Conservation (phyloP, 768 basidiomycete species). For the Lepiota brunneoincarnata region DNA sequence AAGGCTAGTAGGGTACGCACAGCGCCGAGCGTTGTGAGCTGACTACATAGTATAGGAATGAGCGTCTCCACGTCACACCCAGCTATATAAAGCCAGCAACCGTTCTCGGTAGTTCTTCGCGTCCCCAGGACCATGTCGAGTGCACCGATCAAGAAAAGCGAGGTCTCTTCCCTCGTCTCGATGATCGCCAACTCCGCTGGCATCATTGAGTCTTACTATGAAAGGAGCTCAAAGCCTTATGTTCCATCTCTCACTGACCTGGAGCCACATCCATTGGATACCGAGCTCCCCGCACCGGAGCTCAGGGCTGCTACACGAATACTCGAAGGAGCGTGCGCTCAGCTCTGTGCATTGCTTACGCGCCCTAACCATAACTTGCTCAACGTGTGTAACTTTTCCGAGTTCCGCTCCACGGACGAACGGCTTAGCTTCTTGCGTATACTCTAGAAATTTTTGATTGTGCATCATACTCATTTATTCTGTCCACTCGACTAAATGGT, state of each 20-base stretch:
- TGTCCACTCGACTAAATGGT: too few species aligned
- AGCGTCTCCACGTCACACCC: too few species aligned
- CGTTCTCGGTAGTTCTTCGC: too few species aligned
- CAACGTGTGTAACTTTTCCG: slow-evolving; percentile 19
- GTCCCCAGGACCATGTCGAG: too few species aligned
- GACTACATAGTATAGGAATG: too few species aligned
- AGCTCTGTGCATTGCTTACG: slow-evolving; percentile 21
- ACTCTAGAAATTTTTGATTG: slow-evolving; percentile 11
- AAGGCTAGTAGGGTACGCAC: too few species aligned
- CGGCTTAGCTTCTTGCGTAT: background rate
- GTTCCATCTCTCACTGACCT: slow-evolving; percentile 23
- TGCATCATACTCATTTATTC: too few species aligned
- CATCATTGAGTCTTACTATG: slow-evolving; percentile 20
- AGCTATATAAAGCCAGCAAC: too few species aligned
- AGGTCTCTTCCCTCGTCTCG: slow-evolving; percentile 12
- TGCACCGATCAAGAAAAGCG: too few species aligned
- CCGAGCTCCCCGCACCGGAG: slow-evolving; percentile 11
- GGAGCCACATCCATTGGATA: slow-evolving; percentile 20
- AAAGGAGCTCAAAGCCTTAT: slow-evolving; percentile 19
- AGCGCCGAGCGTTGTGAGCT: too few species aligned
- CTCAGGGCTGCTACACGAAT: slow-evolving; percentile 20
- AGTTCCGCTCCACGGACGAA: background rate
- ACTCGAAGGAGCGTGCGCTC: slow-evolving; percentile 28
- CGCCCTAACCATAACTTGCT: slow-evolving; percentile 22
- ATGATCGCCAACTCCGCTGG: slow-evolving; percentile 20